Evolutionary conservation across 495 filamentous ascomycete species (phyloP).

Genomic region (Pyronema domesticum): DNA sequence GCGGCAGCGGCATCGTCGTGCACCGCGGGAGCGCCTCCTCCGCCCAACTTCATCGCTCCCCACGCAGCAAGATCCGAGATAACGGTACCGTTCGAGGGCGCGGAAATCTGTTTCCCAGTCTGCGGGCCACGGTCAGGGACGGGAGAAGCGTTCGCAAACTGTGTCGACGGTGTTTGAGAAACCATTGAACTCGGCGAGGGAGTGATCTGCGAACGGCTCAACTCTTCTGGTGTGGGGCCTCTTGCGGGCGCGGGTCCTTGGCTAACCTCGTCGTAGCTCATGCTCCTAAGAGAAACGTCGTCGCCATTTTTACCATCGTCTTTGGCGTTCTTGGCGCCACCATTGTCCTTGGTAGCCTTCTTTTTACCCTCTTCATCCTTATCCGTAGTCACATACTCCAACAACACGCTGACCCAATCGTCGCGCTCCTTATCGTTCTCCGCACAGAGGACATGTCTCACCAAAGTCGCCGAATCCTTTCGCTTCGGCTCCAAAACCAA

Average conservation of each 20-base stretch:
- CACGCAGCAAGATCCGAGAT: conserved; percentile 77
- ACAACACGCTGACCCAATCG: conserved; percentile 74
- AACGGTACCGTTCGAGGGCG: conserved; percentile 63
- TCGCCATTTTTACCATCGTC: conserved; percentile 12
- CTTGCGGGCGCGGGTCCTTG: conserved; percentile 51
- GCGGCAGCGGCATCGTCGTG: not conserved
- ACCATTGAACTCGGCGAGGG: conserved; percentile 31
- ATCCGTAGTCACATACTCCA: conserved; percentile 65
- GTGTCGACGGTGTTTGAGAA: conserved; percentile 21
- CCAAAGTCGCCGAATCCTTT: conserved; percentile 76
- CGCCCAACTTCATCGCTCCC: conserved; percentile 35
- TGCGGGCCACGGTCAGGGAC: conserved; percentile 13
- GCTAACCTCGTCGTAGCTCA: conserved; percentile 71
- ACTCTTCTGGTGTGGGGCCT: conserved; percentile 28
- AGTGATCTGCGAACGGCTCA: conserved; percentile 24
- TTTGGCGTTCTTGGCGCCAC: conserved; percentile 31
- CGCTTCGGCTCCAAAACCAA: conserved; percentile 87
- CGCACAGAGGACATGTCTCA: conserved; percentile 89
- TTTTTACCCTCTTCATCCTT: conserved; percentile 42
- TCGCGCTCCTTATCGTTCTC: conserved; percentile 89
- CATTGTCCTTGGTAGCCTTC: conserved; percentile 32
- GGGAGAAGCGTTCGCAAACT: conserved; percentile 18
- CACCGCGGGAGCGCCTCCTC: not conserved
- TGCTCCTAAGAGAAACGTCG: conserved; percentile 38
- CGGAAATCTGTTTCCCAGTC: conserved; percentile 51